Base-by-base conservation (phyloP, 140 eudicot genomes). In the Stevia rebaudiana region DNA sequence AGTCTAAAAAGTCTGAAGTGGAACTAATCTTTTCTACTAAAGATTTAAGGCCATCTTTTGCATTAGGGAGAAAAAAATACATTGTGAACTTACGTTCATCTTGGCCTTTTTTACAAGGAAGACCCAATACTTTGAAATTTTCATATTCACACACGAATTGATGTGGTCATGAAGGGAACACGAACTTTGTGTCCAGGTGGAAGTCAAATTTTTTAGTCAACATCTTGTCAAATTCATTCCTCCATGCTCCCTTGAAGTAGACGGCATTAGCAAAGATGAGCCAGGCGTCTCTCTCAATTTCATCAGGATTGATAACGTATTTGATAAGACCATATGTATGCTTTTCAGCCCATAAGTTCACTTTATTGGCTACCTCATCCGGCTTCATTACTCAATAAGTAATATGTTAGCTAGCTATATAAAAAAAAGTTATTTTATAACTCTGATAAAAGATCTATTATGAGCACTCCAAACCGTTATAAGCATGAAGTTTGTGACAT, bases 161-260 rank as follows among this genome's bases (percentile, higher is more conserved):
- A 1, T 28, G 79, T 85, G 22, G 84, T 88, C 88, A 88, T 85
- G 82, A 82, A 85, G 5, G 94, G 88, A 6, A 37, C 84, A 50
- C 70, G 62, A 28, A 78, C 58, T 50, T 82, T 53, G 74, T 17
- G 80, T 0, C 94, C 90, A 88, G 89, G 69, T 82, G 82, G 28
- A 88, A 88, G 42, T 82, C 81, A n/a, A 19, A 49, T 16, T 88
- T 81, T 65, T 76, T 76, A n/a, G 96, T 82, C 16, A 39, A 11
- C 0, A 82, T 74, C 37, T 63, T 69, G 16, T 88, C 80, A 39
- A 88, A 88, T 36, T 80, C 73, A 6, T 80, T 60, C 3, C 5
- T 67, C 95, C 97, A 89, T 13, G 80, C 67, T 62, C 97, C 97
- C 70, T 89, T 89, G 71, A 85, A 89, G 17, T 89, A 89, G 50